These are phyloP conservation scores for Termitomyces sp. DNA, from an alignment of 768 basidiomycete species.

Conservation along the genomic window DNA sequence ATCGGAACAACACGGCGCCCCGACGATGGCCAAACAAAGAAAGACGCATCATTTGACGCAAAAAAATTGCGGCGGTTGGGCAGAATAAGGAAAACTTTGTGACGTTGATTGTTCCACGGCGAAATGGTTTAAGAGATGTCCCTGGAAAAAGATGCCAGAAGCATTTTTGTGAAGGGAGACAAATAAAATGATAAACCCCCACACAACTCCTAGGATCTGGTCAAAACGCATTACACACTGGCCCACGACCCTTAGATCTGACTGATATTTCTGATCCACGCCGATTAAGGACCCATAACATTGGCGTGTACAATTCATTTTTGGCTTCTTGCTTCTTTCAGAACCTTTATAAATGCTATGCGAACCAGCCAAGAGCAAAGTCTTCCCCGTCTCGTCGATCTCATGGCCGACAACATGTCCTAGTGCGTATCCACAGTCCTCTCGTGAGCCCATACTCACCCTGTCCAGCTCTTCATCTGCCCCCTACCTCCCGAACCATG, in stretches of 20 bases:
- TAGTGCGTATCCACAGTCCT: slow-evolving; percentile 39
- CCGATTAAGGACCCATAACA: slow-evolving; percentile 40
- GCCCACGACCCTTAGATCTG: slow-evolving; percentile 67
- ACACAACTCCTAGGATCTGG: slow-evolving; percentile 44
- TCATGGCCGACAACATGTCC: slow-evolving; percentile 50
- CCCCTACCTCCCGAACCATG: slow-evolving; percentile 37
- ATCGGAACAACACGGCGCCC: slow-evolving; percentile 36
- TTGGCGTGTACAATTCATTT: slow-evolving; percentile 39
- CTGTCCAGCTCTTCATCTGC: slow-evolving; percentile 30
- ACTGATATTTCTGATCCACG: slow-evolving; percentile 53
- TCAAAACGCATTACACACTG: slow-evolving; percentile 39
- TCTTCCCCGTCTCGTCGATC: slow-evolving; percentile 35
- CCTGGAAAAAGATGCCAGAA: slow-evolving; percentile 36
- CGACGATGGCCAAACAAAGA: slow-evolving; percentile 19
- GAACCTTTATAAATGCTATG: slow-evolving; percentile 53
- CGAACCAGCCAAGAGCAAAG: slow-evolving; percentile 32
- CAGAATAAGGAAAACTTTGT: slow-evolving; percentile 5
- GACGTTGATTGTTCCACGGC: slow-evolving; percentile 19
- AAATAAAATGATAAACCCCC: slow-evolving; percentile 40
- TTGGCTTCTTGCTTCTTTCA: slow-evolving; percentile 32
- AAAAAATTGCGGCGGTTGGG: slow-evolving; percentile 6
- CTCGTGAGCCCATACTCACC: slow-evolving; percentile 17
- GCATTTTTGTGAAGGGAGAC: slow-evolving; percentile 24
- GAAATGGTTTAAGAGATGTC: slow-evolving; percentile 27
- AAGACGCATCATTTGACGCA: slow-evolving; percentile 17